These are phyloP conservation scores for Penicillium maclennaniae DNA, from an alignment of 495 filamentous ascomycete species.

Conservation along the genomic window DNA sequence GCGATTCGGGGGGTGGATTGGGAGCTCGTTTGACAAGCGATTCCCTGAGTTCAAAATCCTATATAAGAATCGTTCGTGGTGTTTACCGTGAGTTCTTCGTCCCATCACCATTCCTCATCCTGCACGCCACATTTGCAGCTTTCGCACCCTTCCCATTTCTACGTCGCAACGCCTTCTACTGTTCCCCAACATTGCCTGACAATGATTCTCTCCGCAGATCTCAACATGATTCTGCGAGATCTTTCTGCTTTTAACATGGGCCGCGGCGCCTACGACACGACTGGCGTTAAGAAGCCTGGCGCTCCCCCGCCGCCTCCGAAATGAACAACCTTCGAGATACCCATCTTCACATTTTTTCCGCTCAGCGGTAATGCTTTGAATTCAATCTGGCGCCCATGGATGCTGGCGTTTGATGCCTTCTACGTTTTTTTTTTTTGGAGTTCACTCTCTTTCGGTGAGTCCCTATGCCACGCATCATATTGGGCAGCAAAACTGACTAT, in stretches of 20 bases:
- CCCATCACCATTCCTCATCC: constrained; percentile 20
- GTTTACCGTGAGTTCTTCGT: constrained; percentile 24
- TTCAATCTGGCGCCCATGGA: constrained; percentile 26
- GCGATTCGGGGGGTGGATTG: constrained; percentile 24
- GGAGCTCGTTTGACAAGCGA: constrained; percentile 22
- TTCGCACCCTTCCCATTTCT: neutral
- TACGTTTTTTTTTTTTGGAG: constrained; percentile 27
- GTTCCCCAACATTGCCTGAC: constrained; percentile 22
- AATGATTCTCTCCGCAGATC: constrained; percentile 34
- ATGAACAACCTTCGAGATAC: constrained; percentile 21
- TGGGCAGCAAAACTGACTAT: constrained; percentile 26
- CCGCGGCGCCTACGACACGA: constrained; percentile 58
- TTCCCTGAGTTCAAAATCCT: constrained; percentile 14
- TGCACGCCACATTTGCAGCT: constrained; percentile 9
- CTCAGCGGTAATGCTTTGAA: constrained; percentile 26
- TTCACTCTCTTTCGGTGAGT: constrained; percentile 33
- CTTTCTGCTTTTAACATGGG: constrained; percentile 53
- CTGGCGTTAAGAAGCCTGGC: constrained; percentile 54
- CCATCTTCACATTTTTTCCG: constrained; percentile 18
- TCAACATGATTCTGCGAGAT: constrained; percentile 50
- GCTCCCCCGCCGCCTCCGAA: constrained; percentile 45
- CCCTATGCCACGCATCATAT: constrained; percentile 8
- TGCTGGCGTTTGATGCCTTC: constrained; percentile 29
- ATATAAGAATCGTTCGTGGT: constrained; percentile 29
- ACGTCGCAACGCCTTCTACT: neutral